A percentile compares a stretch with the other conserved stretches of the same genome.
Conservation (phyloP, 371 early-diverging fungal genomes). For the Nosema muscidifuracis region DNA sequence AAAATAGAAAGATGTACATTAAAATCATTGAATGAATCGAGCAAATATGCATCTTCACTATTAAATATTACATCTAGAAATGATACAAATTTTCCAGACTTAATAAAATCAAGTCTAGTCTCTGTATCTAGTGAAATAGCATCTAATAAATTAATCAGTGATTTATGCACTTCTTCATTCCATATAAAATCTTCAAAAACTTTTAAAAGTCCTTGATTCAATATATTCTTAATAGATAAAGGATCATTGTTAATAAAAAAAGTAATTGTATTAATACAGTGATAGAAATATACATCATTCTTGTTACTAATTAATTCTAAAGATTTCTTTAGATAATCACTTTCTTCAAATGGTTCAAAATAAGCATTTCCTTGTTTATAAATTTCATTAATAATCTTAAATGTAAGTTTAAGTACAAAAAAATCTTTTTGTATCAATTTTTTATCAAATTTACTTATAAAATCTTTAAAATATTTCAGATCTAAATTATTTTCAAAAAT, state of each 20-base stretch:
- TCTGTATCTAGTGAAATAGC: neutral
- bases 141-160: neutral
- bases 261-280: neutral
- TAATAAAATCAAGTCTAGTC: neutral
- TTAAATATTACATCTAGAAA: no score
- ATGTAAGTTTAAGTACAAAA: neutral
- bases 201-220: neutral
- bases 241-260: slow-evolving; percentile 8
- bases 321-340: neutral
- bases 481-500: neutral
- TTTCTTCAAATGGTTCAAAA: slow-evolving; percentile 19
- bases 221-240: neutral
- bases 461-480: neutral
- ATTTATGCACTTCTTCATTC: neutral
- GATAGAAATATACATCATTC: neutral
- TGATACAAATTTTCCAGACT: no score
- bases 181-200: neutral
- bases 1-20: no score
- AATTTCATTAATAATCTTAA: slow-evolving; percentile 3
- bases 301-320: neutral
- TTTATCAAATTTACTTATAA: neutral
- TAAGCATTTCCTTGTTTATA: neutral
- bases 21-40: no score
- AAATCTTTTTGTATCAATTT: neutral
- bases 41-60: no score